phyloP scores from a whole-genome alignment of 1,139 yeast species.

The Suhomyces taliae region DNA sequence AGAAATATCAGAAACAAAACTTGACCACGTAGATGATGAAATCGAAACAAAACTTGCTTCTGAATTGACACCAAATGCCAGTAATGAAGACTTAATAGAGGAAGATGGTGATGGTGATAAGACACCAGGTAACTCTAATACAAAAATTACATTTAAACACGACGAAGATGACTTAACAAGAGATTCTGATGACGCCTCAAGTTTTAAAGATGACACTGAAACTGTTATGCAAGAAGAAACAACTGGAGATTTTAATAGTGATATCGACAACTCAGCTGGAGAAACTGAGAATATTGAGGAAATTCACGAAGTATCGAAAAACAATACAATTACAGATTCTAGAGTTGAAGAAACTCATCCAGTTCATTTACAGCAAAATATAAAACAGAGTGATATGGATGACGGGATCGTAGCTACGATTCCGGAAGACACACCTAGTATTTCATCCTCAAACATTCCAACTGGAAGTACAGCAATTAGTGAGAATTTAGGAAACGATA shows the following conservation, averaged over 20 bases:
- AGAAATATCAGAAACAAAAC: slow-evolving; percentile 2
- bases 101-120: slow-evolving; percentile 32
- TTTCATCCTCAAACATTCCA: neutral
- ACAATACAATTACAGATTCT: too few species aligned
- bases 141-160: slow-evolving; percentile 33
- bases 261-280: neutral
- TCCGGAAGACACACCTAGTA: too few species aligned
- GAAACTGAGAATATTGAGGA: neutral
- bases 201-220: slow-evolving; percentile 37
- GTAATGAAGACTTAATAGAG: neutral
- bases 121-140: slow-evolving; percentile 37
- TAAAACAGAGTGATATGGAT: too few species aligned
- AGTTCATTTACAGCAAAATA: too few species aligned
- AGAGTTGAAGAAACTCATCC: too few species aligned
- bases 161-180: slow-evolving; percentile 22
- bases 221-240: slow-evolving; percentile 31
- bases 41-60: neutral
- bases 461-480: neutral
- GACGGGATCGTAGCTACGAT: too few species aligned
- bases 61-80: neutral
- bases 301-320: too few species aligned
- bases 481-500: neutral
- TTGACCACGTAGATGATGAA: neutral
- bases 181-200: slow-evolving; percentile 20
- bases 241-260: slow-evolving; percentile 9